Evolutionary conservation across 306 rosid species (phyloP).

Genomic region (Calophaca sinica): DNA sequence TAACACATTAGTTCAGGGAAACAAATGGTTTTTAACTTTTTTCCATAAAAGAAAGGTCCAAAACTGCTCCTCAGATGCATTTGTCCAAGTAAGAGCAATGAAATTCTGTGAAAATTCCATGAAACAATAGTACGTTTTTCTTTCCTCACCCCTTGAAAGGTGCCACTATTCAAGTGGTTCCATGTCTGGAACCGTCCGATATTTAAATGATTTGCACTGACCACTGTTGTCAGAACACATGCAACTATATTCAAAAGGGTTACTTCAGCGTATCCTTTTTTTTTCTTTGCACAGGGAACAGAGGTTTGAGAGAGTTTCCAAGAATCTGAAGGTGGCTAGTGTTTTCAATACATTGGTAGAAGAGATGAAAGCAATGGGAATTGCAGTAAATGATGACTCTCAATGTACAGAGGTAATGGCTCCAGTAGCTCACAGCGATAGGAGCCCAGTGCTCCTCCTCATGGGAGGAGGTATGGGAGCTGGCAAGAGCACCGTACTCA

Average conservation of each 20-base stretch:
- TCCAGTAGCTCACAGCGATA: slow-evolving; percentile 89
- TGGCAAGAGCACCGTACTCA: slow-evolving; percentile 93
- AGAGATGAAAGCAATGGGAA: slow-evolving; percentile 97
- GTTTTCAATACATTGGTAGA: slow-evolving; percentile 87
- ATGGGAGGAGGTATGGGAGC: slow-evolving; percentile 99
- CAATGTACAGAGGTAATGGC: slow-evolving; percentile 98
- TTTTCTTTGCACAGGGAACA: slow-evolving; percentile 67
- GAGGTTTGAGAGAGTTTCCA: slow-evolving; percentile 86
- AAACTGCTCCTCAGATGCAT: no score
- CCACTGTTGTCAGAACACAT: slow-evolving; percentile 21
- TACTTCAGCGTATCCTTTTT: background rate
- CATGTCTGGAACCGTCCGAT: no score
- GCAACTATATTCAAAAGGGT: slow-evolving; percentile 19
- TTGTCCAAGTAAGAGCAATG: no score
- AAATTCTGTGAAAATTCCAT: no score
- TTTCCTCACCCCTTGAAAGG: background rate
- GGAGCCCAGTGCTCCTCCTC: slow-evolving; percentile 93
- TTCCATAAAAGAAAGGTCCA: no score
- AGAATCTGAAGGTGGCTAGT: slow-evolving; percentile 95
- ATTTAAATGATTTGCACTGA: background rate
- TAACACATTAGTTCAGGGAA: no score
- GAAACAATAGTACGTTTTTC: background rate
- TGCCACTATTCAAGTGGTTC: background rate
- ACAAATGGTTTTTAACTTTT: no score
- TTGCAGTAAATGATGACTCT: slow-evolving; percentile 77